phyloP scores from a whole-genome alignment of 75 land plant species.

The Larix kaempferi region DNA sequence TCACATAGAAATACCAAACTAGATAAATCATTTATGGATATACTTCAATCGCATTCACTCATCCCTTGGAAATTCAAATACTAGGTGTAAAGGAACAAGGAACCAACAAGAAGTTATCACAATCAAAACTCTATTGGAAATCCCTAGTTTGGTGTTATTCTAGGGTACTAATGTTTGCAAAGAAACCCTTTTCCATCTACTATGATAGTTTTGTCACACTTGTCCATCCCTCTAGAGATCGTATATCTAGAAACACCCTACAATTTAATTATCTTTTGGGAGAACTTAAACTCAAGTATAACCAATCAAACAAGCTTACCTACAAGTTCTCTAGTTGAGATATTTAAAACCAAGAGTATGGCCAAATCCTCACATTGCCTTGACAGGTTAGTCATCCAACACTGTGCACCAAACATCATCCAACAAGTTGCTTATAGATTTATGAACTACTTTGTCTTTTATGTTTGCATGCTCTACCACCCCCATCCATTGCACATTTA shows the following conservation, averaged over 20 bases:
- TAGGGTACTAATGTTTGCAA: constrained; percentile 18
- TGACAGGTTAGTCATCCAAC: no score
- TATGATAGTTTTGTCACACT: constrained; percentile 25
- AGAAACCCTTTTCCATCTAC: constrained; percentile 27
- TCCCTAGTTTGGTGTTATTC: constrained; percentile 13
- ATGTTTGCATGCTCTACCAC: no score
- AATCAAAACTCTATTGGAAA: constrained; percentile 17
- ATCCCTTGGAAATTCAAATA: constrained; percentile 21
- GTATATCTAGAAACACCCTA: neutral
- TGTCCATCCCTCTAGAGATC: neutral
- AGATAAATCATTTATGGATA: neutral
- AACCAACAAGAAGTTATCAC: constrained; percentile 31
- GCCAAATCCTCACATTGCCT: no score
- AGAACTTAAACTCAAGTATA: no score
- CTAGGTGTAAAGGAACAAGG: constrained; percentile 12
- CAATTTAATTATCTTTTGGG: no score
- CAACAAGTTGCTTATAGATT: no score
- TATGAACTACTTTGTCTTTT: no score
- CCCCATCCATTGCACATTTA: no score
- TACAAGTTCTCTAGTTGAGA: no score
- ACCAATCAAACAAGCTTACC: constrained; percentile 6
- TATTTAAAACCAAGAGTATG: no score
- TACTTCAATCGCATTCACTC: constrained; percentile 36
- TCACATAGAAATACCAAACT: neutral
- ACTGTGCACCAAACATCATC: no score